Percentiles rank a stretch among this genome's conserved stretches.
phyloP scores from a whole-genome alignment of 2,329 filamentous ascomycete species.

The Paecilomyces sp. region DNA sequence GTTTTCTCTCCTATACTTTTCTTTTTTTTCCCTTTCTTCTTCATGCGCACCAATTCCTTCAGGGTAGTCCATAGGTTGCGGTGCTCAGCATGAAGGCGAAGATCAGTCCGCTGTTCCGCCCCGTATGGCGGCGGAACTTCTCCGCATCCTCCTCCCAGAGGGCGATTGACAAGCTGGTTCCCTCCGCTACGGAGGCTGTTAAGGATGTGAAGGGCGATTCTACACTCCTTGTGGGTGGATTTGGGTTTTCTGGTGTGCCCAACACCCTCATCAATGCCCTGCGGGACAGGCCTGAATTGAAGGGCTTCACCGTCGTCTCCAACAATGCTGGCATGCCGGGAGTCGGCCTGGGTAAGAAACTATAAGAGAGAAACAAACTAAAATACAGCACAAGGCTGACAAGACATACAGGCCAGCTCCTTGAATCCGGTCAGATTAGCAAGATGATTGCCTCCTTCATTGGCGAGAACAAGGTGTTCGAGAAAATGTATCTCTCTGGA shows the following conservation, averaged over 20 bases:
- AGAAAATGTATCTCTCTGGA: constrained; percentile 78
- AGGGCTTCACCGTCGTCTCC: constrained; percentile 66
- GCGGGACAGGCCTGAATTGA: constrained; percentile 49
- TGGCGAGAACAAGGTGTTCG: constrained; percentile 78
- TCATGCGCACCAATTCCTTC: neutral
- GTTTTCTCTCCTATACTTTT: neutral
- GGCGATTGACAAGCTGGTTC: constrained; percentile 68
- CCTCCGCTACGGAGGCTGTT: constrained; percentile 63
- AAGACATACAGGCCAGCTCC: constrained; percentile 50
- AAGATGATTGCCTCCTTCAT: constrained; percentile 71
- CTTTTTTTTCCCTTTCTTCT: neutral
- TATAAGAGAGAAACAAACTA: neutral
- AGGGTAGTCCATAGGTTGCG: neutral
- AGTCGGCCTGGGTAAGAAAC: constrained; percentile 57
- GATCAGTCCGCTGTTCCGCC: constrained; percentile 23
- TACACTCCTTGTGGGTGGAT: constrained; percentile 67
- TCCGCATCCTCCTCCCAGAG: constrained; percentile 56
- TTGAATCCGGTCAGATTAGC: constrained; percentile 63
- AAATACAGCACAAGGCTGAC: neutral
- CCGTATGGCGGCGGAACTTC: constrained; percentile 49
- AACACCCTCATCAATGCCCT: constrained; percentile 55
- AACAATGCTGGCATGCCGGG: constrained; percentile 72
- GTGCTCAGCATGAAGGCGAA: constrained; percentile 14
- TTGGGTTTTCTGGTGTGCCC: constrained; percentile 62
- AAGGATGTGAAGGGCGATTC: constrained; percentile 64